Conservation (phyloP, 2,329 filamentous ascomycete species). For the Xylariaceae sp. region DNA sequence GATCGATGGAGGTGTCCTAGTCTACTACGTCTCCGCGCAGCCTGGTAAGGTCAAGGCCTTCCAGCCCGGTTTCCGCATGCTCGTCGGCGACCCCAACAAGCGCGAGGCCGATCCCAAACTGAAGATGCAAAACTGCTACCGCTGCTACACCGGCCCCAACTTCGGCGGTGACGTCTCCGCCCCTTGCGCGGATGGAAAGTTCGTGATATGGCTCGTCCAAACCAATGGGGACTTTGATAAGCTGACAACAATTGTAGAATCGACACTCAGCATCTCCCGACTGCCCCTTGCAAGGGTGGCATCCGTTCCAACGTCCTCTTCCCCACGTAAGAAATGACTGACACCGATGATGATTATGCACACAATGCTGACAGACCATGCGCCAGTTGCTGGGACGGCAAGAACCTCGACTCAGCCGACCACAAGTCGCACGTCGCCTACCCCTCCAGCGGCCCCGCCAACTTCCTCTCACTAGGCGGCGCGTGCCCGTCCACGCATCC, state of each 20-base stretch:
- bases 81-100: slow-evolving; percentile 37
- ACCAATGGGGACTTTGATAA: background rate
- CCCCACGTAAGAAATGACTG: slow-evolving; percentile 44
- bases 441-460: slow-evolving; percentile 39
- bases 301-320: slow-evolving; percentile 44
- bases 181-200: slow-evolving; percentile 38
- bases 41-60: slow-evolving; percentile 40
- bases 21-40: slow-evolving; percentile 42
- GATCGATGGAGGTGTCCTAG: slow-evolving; percentile 37
- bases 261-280: slow-evolving; percentile 36
- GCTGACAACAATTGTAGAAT: slow-evolving; percentile 22
- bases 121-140: slow-evolving; percentile 38
- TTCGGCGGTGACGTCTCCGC: slow-evolving; percentile 40
- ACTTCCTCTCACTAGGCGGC: slow-evolving; percentile 33
- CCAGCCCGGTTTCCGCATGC: slow-evolving; percentile 46
- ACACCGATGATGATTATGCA: background rate
- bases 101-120: slow-evolving; percentile 25
- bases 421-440: slow-evolving; percentile 49
- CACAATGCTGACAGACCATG: background rate
- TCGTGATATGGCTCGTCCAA: background rate
- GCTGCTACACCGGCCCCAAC: slow-evolving; percentile 41
- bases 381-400: slow-evolving; percentile 48
- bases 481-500: slow-evolving; percentile 29
- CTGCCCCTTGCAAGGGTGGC: slow-evolving; percentile 36
- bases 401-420: slow-evolving; percentile 41